These are phyloP conservation scores for Tuber calosporum DNA, from an alignment of 495 filamentous ascomycete genomes.

Conservation along the genomic window DNA sequence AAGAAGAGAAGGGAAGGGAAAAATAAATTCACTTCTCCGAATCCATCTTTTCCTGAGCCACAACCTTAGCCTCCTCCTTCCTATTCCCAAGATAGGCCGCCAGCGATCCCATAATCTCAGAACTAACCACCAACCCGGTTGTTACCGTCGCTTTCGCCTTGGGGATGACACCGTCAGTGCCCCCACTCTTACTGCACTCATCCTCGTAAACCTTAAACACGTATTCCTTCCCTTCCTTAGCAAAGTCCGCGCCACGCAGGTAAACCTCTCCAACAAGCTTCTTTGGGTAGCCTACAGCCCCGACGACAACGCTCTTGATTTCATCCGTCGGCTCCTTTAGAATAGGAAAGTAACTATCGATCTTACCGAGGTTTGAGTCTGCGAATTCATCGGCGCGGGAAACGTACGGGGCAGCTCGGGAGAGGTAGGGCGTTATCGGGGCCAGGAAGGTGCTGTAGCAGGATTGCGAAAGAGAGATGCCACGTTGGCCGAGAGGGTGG, in stretches of 20 bases:
- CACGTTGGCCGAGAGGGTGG: conserved; percentile 72
- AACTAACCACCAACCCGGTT: conserved; percentile 59
- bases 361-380: conserved; percentile 61
- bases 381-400: conserved; percentile 72
- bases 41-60: conserved; percentile 26
- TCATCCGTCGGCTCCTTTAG: conserved; percentile 81
- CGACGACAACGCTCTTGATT: conserved; percentile 59
- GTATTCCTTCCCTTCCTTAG: conserved; percentile 62
- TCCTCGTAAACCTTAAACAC: conserved; percentile 62
- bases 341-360: conserved; percentile 74
- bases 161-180: conserved; percentile 51
- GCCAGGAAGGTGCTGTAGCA: conserved; percentile 56
- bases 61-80: conserved; percentile 27
- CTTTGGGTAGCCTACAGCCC: conserved; percentile 58
- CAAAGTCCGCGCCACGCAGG: conserved; percentile 29
- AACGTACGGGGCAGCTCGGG: conserved; percentile 73
- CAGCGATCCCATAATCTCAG: conserved; percentile 33
- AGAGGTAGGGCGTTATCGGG: conserved; percentile 69
- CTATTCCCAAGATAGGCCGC: conserved; percentile 34
- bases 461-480: conserved; percentile 61
- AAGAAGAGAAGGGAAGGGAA: not conserved
- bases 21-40: not conserved
- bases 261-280: conserved; percentile 47
- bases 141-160: conserved; percentile 67
- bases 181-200: conserved; percentile 61